Evolutionary conservation across 225 moss, liverwort and hornwort species (phyloP), one percentile per base, ranked within the genome.

Genomic region (Marchantia paleacea): DNA sequence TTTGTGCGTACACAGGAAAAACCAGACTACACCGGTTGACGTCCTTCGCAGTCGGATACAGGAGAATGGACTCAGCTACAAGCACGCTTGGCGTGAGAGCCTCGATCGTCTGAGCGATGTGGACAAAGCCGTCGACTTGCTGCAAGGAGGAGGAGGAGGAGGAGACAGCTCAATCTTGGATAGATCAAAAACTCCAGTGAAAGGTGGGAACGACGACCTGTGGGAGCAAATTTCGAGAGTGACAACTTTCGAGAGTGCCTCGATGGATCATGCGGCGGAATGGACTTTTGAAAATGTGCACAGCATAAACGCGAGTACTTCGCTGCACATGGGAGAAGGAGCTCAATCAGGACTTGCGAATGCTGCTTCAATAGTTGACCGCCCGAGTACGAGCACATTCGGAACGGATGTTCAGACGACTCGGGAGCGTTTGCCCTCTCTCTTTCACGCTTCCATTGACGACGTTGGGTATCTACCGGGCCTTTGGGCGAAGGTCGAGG

Each of bases 41-140:
- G 54, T 85, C 2, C 65, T 78, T 52, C 78, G 66, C 24, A 22
- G 48, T 47, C 13, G 87, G 84, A 58, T 81, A 78, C 73, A 84
- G 86, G 76, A 87, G 79, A 15, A 82, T 84, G 0, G 81, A 84
- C 16, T 78, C 81, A 0, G 72, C 81, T 90, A 82, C 60, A 90
- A 86, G 69, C 65, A 87, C 61, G 86, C 87, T 51, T 92, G 92
- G 92, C 84, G 83, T 70, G 83, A 89, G 75, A 82, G 84, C 61
- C 84, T 92, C 84, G 81, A 55, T 31, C 12, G 8, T 69, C 53
- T 3, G 4, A 2, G 2, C 7, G 26, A 85, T 30, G 89, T 87
- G 77, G 53, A 90, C 82, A 75, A 83, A 84, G 16, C 89, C 84
- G 5, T 80, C 84, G 78, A 66, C 14, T 53, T 29, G 50, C 25